Base-by-base conservation (phyloP, 106 monocot genomes). In the Apostasia ramifera region DNA sequence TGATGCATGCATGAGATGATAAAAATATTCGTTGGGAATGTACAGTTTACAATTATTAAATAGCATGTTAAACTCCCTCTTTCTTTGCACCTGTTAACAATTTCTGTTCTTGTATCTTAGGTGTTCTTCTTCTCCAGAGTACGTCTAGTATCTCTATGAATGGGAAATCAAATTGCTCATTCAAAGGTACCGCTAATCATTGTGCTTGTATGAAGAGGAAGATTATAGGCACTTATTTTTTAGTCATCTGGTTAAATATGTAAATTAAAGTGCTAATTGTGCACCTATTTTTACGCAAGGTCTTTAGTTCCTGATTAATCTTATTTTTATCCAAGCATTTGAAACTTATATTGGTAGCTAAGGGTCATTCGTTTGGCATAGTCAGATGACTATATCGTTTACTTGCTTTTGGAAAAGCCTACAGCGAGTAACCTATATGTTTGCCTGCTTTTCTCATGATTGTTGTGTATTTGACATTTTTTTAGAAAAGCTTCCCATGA, bases 61-160 rank as follows among this genome's bases (percentile, higher is more conserved):
- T 26, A 26, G 26, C 26, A 26, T 26, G 26, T 26, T 26, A 26
- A 26, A 26, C 26, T 26, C 26, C 26, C 26, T 26, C 26, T 26
- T 26, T 26, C 26, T 26, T 26, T 26, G 26, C 26, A 26, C 26
- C 26, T 26, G 26, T 26, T 26, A 26, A 26, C 26, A 26, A 26
- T 26, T 26, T 26, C 26, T 26, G 26, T 26, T 26, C 26, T 26
- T 26, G 26, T 26, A 26, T 26, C 26, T 46, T 76, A 95, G 94
- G 68, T 72, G 68, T 95, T 44, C 86, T 88, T 65, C 77, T 86
- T 69, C 77, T 69, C 47, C 79, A 84, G 48, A 66, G 26, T 65
- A 67, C 66, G 71, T 81, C 67, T 12, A 49, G 6, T 48, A 56
- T 51, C 66, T 71, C 69, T n/a, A 75, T 49, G 6, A 40, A 58